Conservation (phyloP, 495 filamentous ascomycete genomes). For the Lophium mytilinum region DNA sequence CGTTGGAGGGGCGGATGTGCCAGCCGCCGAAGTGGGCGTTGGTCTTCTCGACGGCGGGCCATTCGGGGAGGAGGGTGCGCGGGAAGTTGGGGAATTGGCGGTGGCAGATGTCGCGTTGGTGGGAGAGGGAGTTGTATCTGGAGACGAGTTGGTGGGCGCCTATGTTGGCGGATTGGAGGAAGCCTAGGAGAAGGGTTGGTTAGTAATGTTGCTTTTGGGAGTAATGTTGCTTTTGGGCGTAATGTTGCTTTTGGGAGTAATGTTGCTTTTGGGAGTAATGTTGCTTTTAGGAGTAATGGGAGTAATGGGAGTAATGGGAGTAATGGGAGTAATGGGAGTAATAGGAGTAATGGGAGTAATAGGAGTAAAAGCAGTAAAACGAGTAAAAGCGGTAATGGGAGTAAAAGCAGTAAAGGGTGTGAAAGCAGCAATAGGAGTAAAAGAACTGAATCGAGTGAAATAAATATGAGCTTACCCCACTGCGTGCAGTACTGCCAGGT, state of each 20-base stretch:
- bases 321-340: too few relatives aligned
- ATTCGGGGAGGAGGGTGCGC: slow-evolving; percentile 36
- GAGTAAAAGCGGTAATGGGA: not conserved
- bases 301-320: too few relatives aligned
- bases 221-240: too few relatives aligned
- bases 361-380: not conserved
- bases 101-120: slow-evolving; percentile 46
- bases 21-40: slow-evolving; percentile 47
- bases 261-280: too few relatives aligned
- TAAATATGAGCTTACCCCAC: slow-evolving; percentile 41
- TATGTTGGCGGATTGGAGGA: slow-evolving; percentile 44
- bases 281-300: too few relatives aligned
- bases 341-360: too few relatives aligned
- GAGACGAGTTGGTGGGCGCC: slow-evolving; percentile 43
- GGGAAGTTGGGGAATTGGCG: slow-evolving; percentile 45
- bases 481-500: slow-evolving; percentile 55
- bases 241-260: too few relatives aligned
- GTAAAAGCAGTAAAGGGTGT: not conserved
- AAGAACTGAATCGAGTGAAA: not conserved
- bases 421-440: not conserved
- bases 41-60: slow-evolving; percentile 33
- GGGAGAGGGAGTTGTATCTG: slow-evolving; percentile 43
- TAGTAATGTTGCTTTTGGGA: not conserved
- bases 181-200: slow-evolving; percentile 10
- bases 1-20: slow-evolving; percentile 50